These are phyloP conservation scores for Phalaenopsis hybrid DNA, from an alignment of 116 monocot species.

Conservation along the genomic window DNA sequence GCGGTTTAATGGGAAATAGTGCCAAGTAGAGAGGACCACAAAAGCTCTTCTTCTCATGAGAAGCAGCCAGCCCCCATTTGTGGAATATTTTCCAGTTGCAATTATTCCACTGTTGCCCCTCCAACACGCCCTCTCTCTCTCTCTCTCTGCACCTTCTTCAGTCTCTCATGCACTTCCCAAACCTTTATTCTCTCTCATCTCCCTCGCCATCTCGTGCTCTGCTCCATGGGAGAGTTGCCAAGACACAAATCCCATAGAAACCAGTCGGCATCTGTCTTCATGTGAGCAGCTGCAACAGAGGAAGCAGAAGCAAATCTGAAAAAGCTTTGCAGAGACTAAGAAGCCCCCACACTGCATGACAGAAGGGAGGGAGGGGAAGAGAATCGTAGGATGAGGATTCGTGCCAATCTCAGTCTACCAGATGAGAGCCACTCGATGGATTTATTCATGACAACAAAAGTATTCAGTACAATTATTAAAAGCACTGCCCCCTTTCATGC, in stretches of 20 bases:
- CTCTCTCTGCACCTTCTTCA: background rate
- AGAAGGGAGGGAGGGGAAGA: background rate
- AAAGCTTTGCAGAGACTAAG: constrained; percentile 1
- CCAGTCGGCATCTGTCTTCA: constrained; percentile 1
- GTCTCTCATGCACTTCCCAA: background rate
- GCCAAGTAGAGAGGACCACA: background rate
- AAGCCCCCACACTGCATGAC: constrained; percentile 2
- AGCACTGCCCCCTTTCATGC: background rate
- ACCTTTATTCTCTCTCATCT: constrained; percentile 4
- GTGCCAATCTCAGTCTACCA: background rate
- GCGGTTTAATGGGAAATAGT: constrained; percentile 8
- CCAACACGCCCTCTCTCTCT: background rate
- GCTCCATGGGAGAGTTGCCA: background rate
- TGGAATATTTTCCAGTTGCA: constrained; percentile 8
- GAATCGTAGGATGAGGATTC: background rate
- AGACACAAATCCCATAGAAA: background rate
- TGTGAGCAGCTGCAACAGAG: background rate
- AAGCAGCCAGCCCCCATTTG: background rate
- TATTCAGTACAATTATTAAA: constrained; percentile 6
- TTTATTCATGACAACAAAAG: background rate
- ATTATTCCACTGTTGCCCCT: background rate
- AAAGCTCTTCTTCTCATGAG: constrained; percentile 1
- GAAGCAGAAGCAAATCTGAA: constrained; percentile 5
- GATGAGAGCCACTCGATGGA: background rate
- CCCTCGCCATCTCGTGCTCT: constrained; percentile 6